A percentile compares a stretch with the other conserved stretches of the same genome.
Evolutionary conservation across 139 green algal species (phyloP).

Genomic region (Volvox africanus): DNA sequence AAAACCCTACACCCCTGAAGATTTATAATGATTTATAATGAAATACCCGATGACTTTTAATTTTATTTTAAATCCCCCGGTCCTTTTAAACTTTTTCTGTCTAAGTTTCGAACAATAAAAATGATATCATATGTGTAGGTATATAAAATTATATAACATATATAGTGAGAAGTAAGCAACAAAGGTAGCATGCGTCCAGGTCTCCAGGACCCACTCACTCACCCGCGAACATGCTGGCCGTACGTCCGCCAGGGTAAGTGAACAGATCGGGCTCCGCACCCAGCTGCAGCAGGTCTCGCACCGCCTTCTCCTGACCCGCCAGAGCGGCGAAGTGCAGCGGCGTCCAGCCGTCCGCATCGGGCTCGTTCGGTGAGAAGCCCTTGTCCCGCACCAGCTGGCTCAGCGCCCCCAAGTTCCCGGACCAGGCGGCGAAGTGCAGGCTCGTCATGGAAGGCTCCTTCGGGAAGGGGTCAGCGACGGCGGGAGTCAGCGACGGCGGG

Average conservation of each 20-base stretch:
- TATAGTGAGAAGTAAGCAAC: no score
- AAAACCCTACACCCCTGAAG: no score
- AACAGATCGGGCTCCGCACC: not conserved
- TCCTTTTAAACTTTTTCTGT: no score
- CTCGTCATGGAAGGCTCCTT: constrained; percentile 31
- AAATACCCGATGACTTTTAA: no score
- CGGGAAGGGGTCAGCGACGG: not conserved
- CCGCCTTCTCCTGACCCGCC: not conserved
- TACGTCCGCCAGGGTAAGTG: constrained; percentile 2
- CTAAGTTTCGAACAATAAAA: no score
- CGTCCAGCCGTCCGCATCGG: constrained; percentile 42
- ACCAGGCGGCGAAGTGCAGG: constrained; percentile 39
- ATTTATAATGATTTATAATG: no score
- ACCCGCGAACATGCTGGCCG: not conserved
- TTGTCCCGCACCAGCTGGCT: not conserved
- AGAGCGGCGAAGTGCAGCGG: constrained; percentile 39
- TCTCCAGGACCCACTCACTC: not conserved
- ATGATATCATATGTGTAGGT: no score
- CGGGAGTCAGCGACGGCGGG: no score
- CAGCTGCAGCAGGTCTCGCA: not conserved
- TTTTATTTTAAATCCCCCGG: no score
- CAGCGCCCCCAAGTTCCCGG: constrained; percentile 10
- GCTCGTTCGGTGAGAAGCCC: constrained; percentile 25
- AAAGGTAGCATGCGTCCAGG: no score
- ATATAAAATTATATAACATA: no score